Evolutionary conservation across 352 stramenopile species (phyloP).

Genomic region (Globisporangium cederbergense): DNA sequence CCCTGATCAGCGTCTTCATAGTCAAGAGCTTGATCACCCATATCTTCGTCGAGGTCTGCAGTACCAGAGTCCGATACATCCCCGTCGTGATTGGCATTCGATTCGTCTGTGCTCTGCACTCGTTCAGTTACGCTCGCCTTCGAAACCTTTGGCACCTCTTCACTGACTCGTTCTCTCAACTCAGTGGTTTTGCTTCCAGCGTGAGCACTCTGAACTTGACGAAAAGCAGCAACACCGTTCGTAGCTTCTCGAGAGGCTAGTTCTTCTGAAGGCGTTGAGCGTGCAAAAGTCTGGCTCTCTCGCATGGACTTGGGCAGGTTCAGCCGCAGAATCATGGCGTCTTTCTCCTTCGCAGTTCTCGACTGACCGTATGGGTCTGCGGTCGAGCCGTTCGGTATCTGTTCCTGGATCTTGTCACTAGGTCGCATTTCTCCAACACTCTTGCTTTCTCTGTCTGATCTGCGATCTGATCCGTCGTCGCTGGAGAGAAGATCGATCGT

Average conservation of each 20-base stretch:
- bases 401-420: neutral
- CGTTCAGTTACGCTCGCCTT: neutral
- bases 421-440: neutral
- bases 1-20: neutral
- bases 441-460: neutral
- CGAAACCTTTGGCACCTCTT: neutral
- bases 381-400: neutral
- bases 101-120: slow-evolving; percentile 5
- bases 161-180: neutral
- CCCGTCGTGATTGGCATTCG: slow-evolving; percentile 14
- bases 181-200: neutral
- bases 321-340: neutral
- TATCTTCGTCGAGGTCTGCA: slow-evolving; percentile 31
- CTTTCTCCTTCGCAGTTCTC: neutral
- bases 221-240: neutral
- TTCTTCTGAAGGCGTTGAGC: neutral
- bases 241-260: neutral
- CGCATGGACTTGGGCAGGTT: slow-evolving; percentile 2
- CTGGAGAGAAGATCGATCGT: slow-evolving; percentile 31
- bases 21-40: slow-evolving; percentile 28
- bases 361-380: neutral
- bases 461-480: slow-evolving; percentile 17
- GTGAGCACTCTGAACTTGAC: neutral
- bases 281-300: neutral
- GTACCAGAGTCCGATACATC: slow-evolving; percentile 40